Evolutionary conservation across 306 rosid species (phyloP).

Genomic region (Sicyos baderoa): DNA sequence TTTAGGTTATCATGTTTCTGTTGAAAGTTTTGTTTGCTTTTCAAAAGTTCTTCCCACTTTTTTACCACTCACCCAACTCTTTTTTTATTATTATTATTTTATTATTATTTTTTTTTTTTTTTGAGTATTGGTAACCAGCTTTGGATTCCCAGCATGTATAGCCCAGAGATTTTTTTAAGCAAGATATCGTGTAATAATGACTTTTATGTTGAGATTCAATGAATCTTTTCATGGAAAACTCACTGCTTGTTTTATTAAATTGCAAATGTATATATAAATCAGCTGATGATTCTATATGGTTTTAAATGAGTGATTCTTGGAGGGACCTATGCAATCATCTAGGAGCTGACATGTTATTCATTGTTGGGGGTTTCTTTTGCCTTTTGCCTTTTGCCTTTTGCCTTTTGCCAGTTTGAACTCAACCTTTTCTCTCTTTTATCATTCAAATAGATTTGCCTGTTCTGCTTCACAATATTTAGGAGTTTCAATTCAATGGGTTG

Average conservation of each 20-base stretch:
- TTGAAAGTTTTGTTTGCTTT: constrained; percentile 23
- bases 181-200: constrained; percentile 7
- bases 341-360: constrained; percentile 16
- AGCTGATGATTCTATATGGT: background rate
- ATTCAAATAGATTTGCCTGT: constrained; percentile 14
- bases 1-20: constrained; percentile 17
- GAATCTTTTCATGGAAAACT: background rate
- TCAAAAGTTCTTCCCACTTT: constrained; percentile 16
- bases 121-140: constrained; percentile 12
- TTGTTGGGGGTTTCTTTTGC: background rate
- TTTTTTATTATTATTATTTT: too few relatives aligned
- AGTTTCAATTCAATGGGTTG: constrained; percentile 2
- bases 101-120: background rate
- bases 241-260: constrained; percentile 1
- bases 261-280: background rate
- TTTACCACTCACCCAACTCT: constrained; percentile 3
- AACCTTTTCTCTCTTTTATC: constrained; percentile 9
- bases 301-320: constrained; percentile 11
- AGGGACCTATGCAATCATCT: constrained; percentile 9
- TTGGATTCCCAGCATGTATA: constrained; percentile 15
- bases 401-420: constrained; percentile 15
- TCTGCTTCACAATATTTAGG: constrained; percentile 8
- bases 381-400: too few relatives aligned
- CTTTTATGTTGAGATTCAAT: background rate
- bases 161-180: constrained; percentile 5